Evolutionary conservation across 2,329 filamentous ascomycete genomes (phyloP).

Genomic region (Claviceps monticola): DNA sequence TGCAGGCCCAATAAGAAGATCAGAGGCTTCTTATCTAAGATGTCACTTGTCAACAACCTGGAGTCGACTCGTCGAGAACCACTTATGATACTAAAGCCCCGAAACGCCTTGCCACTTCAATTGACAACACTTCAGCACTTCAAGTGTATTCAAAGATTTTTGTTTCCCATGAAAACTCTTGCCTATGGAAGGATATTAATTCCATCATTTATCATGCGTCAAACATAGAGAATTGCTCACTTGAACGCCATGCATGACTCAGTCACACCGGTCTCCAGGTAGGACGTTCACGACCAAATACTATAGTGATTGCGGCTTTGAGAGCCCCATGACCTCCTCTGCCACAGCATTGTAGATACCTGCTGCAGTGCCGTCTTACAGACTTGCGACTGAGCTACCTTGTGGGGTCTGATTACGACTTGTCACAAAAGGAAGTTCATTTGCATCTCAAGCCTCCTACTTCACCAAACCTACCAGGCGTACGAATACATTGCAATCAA

Average conservation of each 20-base stretch:
- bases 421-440: conserved; percentile 3
- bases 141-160: neutral
- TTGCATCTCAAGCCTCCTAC: neutral
- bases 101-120: too few species aligned
- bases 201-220: neutral
- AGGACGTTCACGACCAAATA: neutral
- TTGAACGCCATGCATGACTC: neutral
- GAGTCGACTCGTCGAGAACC: too few species aligned
- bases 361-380: neutral
- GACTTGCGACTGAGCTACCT: neutral
- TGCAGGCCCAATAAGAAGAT: too few species aligned
- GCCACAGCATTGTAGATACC: neutral
- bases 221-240: neutral
- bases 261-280: neutral
- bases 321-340: neutral
- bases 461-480: neutral
- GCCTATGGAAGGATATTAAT: neutral
- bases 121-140: neutral
- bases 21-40: too few species aligned
- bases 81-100: too few species aligned
- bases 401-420: neutral
- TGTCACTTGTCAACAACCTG: too few species aligned
- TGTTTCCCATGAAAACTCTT: neutral
- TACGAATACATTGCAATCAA: conserved; percentile 1
- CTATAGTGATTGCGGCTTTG: neutral